These are phyloP conservation scores for Microbotryomycetes sp. DNA, from an alignment of 1,284 basidiomycete genomes.

Conservation along the genomic window DNA sequence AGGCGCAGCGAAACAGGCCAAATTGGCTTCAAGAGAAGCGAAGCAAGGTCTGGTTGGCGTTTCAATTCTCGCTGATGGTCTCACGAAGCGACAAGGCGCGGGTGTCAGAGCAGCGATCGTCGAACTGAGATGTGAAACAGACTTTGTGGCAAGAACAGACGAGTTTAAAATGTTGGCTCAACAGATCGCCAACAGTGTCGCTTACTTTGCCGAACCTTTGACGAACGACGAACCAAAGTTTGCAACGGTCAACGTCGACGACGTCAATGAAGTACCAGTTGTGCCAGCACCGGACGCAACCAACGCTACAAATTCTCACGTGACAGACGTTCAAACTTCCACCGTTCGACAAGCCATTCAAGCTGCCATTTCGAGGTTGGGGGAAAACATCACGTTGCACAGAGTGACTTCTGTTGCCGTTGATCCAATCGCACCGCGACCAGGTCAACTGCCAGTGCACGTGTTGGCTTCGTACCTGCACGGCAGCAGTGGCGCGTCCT, in stretches of 20 bases:
- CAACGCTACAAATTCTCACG: conserved; percentile 25
- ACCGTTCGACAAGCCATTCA: conserved; percentile 72
- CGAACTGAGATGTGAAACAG: conserved; percentile 94
- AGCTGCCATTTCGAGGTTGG: conserved; percentile 73
- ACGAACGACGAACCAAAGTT: conserved; percentile 11
- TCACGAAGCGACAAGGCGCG: conserved; percentile 43
- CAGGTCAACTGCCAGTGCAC: conserved; percentile 41
- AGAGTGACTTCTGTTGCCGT: conserved; percentile 67
- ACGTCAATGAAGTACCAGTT: conserved; percentile 45
- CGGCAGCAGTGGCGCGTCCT: conserved; percentile 44
- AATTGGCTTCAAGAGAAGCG: conserved; percentile 66
- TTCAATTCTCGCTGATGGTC: conserved; percentile 60
- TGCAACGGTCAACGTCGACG: conserved; percentile 14
- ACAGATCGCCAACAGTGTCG: conserved; percentile 79
- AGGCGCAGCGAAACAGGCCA: conserved; percentile 73
- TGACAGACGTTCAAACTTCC: conserved; percentile 36
- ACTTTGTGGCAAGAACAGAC: conserved; percentile 86
- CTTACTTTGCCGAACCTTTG: conserved; percentile 62
- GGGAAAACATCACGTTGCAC: conserved; percentile 78
- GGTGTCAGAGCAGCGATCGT: conserved; percentile 74
- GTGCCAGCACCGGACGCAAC: conserved; percentile 33
- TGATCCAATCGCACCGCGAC: conserved; percentile 48
- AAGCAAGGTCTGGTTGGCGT: conserved; percentile 73
- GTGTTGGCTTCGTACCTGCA: conserved; percentile 76
- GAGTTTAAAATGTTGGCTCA: conserved; percentile 70